phyloP scores from a whole-genome alignment of 2,329 filamentous ascomycete species.

The Ceratocystis ficicola region DNA sequence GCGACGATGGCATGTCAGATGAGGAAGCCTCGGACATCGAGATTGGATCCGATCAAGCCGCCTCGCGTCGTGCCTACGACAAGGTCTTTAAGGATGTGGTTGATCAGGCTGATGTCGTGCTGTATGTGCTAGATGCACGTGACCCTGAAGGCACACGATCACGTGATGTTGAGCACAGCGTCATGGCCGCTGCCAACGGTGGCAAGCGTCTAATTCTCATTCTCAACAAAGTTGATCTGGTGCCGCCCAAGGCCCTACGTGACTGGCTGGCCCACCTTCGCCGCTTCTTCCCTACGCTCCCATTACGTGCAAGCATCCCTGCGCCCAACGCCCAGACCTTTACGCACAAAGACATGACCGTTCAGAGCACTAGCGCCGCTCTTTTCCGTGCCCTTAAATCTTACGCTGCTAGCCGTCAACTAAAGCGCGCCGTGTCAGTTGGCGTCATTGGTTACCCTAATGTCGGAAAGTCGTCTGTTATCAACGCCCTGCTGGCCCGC shows the following conservation, averaged over 20 bases:
- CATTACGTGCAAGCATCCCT: slow-evolving; percentile 69
- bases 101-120: slow-evolving; percentile 75
- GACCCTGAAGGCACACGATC: slow-evolving; percentile 86
- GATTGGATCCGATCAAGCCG: slow-evolving; percentile 41
- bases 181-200: slow-evolving; percentile 75
- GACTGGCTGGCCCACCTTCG: slow-evolving; percentile 75
- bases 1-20: slow-evolving; percentile 44
- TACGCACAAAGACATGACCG: slow-evolving; percentile 79
- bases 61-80: slow-evolving; percentile 78
- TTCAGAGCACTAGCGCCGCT: slow-evolving; percentile 71
- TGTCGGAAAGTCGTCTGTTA: slow-evolving; percentile 91
- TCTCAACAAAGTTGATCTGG: slow-evolving; percentile 89
- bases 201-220: slow-evolving; percentile 83
- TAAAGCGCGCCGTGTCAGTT: slow-evolving; percentile 82
- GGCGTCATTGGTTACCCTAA: slow-evolving; percentile 94
- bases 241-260: slow-evolving; percentile 70
- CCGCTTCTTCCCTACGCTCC: slow-evolving; percentile 81
- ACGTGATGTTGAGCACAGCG: slow-evolving; percentile 75
- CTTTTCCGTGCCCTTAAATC: slow-evolving; percentile 85
- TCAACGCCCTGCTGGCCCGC: slow-evolving; percentile 77
- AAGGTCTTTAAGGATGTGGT: slow-evolving; percentile 93
- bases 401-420: slow-evolving; percentile 67
- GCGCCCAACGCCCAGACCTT: slow-evolving; percentile 81
- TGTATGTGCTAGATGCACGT: slow-evolving; percentile 86
- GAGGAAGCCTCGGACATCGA: slow-evolving; percentile 43